Conservation (phyloP, 192 early-diverging fungal genomes). For the Gryganskiella cystojenkinii region DNA sequence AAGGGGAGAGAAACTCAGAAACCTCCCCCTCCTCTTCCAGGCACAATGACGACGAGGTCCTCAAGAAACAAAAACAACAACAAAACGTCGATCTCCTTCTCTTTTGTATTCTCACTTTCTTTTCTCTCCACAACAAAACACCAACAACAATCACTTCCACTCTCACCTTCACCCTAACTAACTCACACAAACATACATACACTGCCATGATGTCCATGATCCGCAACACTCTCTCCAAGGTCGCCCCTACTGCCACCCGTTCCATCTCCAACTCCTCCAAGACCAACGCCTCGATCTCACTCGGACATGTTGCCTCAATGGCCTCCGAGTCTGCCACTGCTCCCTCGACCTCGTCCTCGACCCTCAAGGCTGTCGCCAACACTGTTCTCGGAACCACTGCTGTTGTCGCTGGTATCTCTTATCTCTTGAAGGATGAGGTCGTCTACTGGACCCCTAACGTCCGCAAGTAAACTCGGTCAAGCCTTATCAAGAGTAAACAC, state of each 20-base stretch:
- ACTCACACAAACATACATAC: background rate
- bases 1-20: too few species aligned
- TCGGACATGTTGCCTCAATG: constrained; percentile 5
- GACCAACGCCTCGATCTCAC: constrained; percentile 2
- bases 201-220: constrained; percentile 26
- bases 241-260: constrained; percentile 23
- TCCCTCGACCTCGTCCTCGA: constrained; percentile 11
- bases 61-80: background rate
- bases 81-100: background rate
- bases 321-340: constrained; percentile 6
- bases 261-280: constrained; percentile 33
- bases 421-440: constrained; percentile 44
- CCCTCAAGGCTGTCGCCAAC: constrained; percentile 38
- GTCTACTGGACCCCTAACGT: constrained; percentile 53
- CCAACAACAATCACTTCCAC: background rate
- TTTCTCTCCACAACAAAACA: background rate
- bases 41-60: background rate
- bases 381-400: constrained; percentile 20
- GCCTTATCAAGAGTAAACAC: background rate
- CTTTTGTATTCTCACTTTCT: background rate
- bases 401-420: constrained; percentile 26
- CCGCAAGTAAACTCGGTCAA: constrained; percentile 30
- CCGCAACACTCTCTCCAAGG: constrained; percentile 22
- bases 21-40: background rate
- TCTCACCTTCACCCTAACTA: background rate